Percentiles rank a stretch among this genome's conserved stretches.
Conservation (phyloP, 106 monocot species). For the Iris macrosiphon region DNA sequence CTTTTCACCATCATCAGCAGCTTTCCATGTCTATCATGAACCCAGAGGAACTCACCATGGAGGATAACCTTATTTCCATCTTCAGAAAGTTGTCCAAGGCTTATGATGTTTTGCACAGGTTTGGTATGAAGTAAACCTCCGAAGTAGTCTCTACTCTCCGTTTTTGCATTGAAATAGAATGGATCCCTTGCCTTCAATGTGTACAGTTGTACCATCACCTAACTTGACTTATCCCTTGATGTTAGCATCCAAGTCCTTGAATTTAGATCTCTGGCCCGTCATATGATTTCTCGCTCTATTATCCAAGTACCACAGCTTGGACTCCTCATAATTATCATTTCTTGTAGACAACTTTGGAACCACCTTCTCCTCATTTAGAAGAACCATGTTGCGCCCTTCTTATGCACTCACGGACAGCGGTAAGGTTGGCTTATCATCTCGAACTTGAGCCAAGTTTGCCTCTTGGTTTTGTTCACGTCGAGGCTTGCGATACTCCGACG, state of each 20-base stretch:
- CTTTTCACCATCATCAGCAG: background rate
- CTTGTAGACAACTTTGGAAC: background rate
- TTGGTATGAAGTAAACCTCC: background rate
- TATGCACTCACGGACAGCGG: background rate
- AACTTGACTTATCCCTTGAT: background rate
- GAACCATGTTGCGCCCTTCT: background rate
- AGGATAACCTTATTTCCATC: background rate
- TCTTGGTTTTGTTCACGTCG: background rate
- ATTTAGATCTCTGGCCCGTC: background rate
- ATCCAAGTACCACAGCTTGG: background rate
- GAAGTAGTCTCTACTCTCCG: background rate
- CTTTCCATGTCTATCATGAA: background rate
- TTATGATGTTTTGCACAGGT: background rate
- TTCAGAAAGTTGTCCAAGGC: background rate
- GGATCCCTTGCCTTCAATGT: background rate
- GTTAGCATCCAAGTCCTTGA: background rate
- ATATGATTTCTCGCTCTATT: background rate
- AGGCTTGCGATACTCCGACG: constrained; percentile 3
- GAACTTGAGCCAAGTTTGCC: background rate
- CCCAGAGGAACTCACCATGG: background rate
- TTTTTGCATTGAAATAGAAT: background rate
- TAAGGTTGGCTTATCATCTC: background rate
- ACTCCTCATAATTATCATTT: background rate
- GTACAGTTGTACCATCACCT: background rate
- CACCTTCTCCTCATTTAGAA: background rate